Conservation (phyloP, 2,329 filamentous ascomycete genomes). For the Colletotrichum musicola region DNA sequence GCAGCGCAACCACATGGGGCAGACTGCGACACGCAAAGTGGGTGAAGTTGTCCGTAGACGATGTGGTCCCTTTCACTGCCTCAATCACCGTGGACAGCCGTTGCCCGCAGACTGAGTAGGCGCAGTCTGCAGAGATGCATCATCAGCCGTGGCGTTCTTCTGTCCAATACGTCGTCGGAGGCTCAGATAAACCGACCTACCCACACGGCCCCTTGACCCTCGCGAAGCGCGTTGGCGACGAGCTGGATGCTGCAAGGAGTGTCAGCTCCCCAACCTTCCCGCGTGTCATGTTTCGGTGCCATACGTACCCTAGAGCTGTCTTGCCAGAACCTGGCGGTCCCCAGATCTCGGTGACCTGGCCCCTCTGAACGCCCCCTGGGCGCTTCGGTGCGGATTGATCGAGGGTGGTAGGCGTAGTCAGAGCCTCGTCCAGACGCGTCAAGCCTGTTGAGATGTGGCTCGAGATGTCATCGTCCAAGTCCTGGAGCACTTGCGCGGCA, state of each 20-base stretch:
- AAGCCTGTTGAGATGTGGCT: conserved; percentile 70
- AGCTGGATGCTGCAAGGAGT: conserved; percentile 72
- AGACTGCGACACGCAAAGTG: conserved; percentile 71
- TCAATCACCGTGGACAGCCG: conserved; percentile 50
- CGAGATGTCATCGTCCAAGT: conserved; percentile 64
- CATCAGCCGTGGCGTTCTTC: conserved; percentile 20
- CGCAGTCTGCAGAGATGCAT: conserved; percentile 50
- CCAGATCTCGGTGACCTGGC: conserved; percentile 88
- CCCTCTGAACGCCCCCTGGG: conserved; percentile 74
- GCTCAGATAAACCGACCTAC: conserved; percentile 72
- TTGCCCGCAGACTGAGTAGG: conserved; percentile 53
- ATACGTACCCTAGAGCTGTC: conserved; percentile 84
- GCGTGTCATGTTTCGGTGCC: conserved; percentile 45
- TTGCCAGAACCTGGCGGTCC: conserved; percentile 90
- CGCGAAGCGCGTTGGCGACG: conserved; percentile 71
- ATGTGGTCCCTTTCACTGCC: conserved; percentile 23
- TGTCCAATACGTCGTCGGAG: not conserved
- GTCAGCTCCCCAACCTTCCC: conserved; percentile 28
- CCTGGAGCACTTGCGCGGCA: conserved; percentile 77
- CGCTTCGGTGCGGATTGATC: conserved; percentile 16
- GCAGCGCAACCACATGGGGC: conserved; percentile 79
- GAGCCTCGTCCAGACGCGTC: conserved; percentile 61
- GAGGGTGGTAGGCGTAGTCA: conserved; percentile 50
- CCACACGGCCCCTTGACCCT: conserved; percentile 79
- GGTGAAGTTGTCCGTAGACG: conserved; percentile 48